Base-by-base conservation (phyloP, 1,284 basidiomycete species). In the Ceratobasidium sp. region DNA sequence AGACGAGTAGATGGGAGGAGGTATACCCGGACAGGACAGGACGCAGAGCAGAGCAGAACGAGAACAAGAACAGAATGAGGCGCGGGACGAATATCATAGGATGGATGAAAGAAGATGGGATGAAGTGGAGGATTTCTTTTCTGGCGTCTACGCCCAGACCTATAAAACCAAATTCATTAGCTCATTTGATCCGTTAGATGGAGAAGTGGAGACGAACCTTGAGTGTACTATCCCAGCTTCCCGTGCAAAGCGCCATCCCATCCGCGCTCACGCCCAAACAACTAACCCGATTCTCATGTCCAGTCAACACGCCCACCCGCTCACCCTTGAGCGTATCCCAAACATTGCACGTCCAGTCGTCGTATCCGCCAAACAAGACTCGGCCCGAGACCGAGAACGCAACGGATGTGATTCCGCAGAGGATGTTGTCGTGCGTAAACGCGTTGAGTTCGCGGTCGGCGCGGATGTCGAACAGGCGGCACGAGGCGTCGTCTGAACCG, bases 241-340 rank as follows among this genome's bases (percentile, higher is more conserved):
- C 97, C 50, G 98, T 99, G 87, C 96, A 98, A 71, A 99, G 90
- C 48, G 97, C 97, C 91, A 98, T 97, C 60, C 97, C 97, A 81
- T 99, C 97, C 50, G 92, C 90, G 80, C 93, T 96, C 79, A 99
- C 96, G 75, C 98, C 97, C 80, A 99, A 86, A 86, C 97, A 99
- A 80, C 93, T 95, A 78, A 99, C 96, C 77, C 97, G 88, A 86
- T 99, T 99, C 87, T 99, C 97, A 82, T 99, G 98, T 15, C 97
- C 97, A 45, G 96, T 94, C 76, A 99, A 85, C 48, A 99, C 96
- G 76, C 97, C 97, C 44, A 99, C 96, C 74, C 97, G 92, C 84
- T 99, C 97, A 74, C 96, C 97, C 84, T 97, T 98, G 81, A 99
- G 89, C 53, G 97, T 98, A 82, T 99, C 97, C 97, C 97, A 99